A percentile compares a stretch with the other conserved stretches of the same genome.
Conservation (phyloP, 306 rosid genomes). For the Cucumis hystrix region DNA sequence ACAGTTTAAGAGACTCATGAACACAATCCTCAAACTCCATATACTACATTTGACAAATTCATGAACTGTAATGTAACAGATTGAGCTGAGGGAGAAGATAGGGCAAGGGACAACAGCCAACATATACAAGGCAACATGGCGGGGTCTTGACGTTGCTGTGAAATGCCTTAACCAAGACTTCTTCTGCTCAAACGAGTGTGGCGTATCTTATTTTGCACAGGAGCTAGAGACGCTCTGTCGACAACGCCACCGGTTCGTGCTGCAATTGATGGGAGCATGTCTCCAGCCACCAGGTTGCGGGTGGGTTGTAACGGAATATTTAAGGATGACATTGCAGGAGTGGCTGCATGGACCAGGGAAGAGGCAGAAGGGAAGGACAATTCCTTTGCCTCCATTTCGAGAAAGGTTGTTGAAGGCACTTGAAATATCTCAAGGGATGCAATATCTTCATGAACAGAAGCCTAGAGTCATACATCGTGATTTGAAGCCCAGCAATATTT, state of each 20-base stretch:
- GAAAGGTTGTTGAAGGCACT: constrained; percentile 38
- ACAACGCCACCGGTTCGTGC: constrained; percentile 59
- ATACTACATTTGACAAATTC: neutral
- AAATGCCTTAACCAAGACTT: constrained; percentile 46
- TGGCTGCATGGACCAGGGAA: constrained; percentile 68
- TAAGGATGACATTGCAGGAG: constrained; percentile 39
- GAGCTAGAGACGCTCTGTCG: constrained; percentile 52
- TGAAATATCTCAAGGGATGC: constrained; percentile 72
- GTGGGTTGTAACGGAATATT: constrained; percentile 54
- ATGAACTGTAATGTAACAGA: constrained; percentile 16
- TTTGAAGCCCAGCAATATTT: constrained; percentile 58
- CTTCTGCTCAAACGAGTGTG: constrained; percentile 37
- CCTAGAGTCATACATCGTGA: constrained; percentile 63
- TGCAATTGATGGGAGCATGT: constrained; percentile 68
- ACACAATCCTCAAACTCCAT: neutral
- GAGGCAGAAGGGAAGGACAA: constrained; percentile 20
- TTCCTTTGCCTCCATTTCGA: constrained; percentile 33
- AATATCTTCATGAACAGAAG: constrained; percentile 63
- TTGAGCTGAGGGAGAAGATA: constrained; percentile 43
- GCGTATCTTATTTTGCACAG: constrained; percentile 42
- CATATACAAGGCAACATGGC: constrained; percentile 55
- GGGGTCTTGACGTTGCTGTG: constrained; percentile 63
- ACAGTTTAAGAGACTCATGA: neutral
- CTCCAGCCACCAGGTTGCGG: constrained; percentile 59
- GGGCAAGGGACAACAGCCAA: constrained; percentile 66